Base-by-base conservation (phyloP, 2,329 filamentous ascomycete species). In the Stenocarpella maydis region DNA sequence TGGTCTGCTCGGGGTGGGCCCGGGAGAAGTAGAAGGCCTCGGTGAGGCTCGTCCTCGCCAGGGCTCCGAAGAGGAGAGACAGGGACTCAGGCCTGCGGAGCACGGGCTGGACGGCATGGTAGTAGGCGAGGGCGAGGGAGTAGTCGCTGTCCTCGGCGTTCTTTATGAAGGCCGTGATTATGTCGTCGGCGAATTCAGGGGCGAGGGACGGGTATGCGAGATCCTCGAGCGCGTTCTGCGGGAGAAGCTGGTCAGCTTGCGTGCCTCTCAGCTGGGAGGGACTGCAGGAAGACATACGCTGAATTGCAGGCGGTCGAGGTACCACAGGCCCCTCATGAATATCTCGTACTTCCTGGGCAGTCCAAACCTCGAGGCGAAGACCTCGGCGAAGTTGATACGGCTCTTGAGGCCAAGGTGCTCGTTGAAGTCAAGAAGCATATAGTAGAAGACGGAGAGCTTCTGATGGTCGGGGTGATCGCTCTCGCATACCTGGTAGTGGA, bases 371-470 rank as follows among this genome's bases (percentile, higher is more conserved):
- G 81, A 80, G 19, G 90, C 88, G 74, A 95, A 94, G 1, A 77
- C 71, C 24, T 85, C 84, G 2, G 89, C 84, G 8, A 68, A 83
- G 75, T 43, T 86, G 83, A 21, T 85, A 80, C 4, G 85, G 83
- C 37, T 73, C 67, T 66, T 34, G 17, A 65, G 45, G 24, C 84
- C 83, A 64, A 86, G 83, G 34, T 82, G 79, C 47, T 83, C 80
- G 75, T 91, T 88, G 76, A 91, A 88, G 78, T 97, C 93, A 75
- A 93, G 90, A 3, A 97, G 86, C 47, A 97, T 83, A 78, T 97
- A 97, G 83, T 93, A 97, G 72, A 97, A 84, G 58, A 96, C 86
- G 21, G 93, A 93, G 73, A 94, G 89, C 78, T 95, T 95, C 81
- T 95, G 91, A 78, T 95, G 91, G 66, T 88, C 85, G 9, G 91